Percentiles rank a stretch among this genome's conserved stretches.
These are phyloP conservation scores for Bipolaris sorokiniana DNA, from an alignment of 2,329 filamentous ascomycete species.

Conservation along the genomic window DNA sequence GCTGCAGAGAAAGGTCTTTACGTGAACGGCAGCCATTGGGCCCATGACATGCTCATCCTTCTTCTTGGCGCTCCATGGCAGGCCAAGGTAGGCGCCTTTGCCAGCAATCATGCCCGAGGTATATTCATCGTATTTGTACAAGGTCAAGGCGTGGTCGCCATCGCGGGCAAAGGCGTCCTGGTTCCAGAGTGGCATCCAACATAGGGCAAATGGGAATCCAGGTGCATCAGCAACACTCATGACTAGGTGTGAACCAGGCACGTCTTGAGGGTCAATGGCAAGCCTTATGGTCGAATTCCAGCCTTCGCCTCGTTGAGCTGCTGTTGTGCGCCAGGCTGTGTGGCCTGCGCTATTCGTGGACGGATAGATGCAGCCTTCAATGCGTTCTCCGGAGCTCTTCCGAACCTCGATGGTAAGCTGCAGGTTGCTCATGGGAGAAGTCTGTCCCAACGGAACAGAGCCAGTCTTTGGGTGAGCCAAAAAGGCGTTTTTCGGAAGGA, in stretches of 20 bases:
- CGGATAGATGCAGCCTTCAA: slow-evolving; percentile 86
- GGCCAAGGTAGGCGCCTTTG: slow-evolving; percentile 82
- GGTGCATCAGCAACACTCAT: slow-evolving; percentile 89
- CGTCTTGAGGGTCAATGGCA: slow-evolving; percentile 77
- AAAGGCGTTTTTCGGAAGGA: slow-evolving; percentile 71
- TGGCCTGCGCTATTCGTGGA: slow-evolving; percentile 79
- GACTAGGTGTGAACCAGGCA: slow-evolving; percentile 81
- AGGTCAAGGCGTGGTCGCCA: slow-evolving; percentile 76
- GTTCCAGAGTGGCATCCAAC: slow-evolving; percentile 93
- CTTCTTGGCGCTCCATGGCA: slow-evolving; percentile 80
- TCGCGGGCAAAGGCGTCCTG: slow-evolving; percentile 88
- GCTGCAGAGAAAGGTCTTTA: slow-evolving; percentile 90
- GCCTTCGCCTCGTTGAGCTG: slow-evolving; percentile 75
- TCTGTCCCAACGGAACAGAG: slow-evolving; percentile 74
- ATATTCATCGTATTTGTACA: slow-evolving; percentile 92
- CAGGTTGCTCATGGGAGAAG: slow-evolving; percentile 72
- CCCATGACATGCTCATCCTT: slow-evolving; percentile 77
- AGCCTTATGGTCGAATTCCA: slow-evolving; percentile 92
- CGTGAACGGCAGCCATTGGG: slow-evolving; percentile 76
- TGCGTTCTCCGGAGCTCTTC: slow-evolving; percentile 75
- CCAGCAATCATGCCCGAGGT: slow-evolving; percentile 76
- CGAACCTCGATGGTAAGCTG: slow-evolving; percentile 91
- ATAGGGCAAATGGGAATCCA: slow-evolving; percentile 85
- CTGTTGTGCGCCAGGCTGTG: slow-evolving; percentile 88
- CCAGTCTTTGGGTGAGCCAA: slow-evolving; percentile 76